These are phyloP conservation scores for Beauveria australis DNA, from an alignment of 2,329 filamentous ascomycete genomes.

Conservation along the genomic window DNA sequence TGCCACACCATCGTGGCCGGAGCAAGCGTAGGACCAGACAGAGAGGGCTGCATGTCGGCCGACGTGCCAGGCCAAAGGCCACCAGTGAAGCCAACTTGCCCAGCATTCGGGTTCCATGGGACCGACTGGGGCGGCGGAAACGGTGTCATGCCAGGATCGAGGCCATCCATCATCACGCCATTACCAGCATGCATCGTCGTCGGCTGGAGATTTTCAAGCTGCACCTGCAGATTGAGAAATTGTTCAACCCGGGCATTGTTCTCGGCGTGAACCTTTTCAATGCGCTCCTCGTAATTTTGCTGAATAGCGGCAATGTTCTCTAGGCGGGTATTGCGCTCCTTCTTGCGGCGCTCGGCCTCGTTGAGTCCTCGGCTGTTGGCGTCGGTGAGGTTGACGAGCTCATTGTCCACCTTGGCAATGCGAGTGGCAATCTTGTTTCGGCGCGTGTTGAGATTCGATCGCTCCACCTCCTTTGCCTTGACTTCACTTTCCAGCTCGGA, in stretches of 20 bases:
- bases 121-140: slow-evolving; percentile 6
- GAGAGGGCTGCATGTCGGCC: slow-evolving; percentile 24
- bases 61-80: slow-evolving; percentile 30
- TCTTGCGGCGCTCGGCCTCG: slow-evolving; percentile 52
- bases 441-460: slow-evolving; percentile 55
- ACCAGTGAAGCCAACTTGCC: slow-evolving; percentile 21
- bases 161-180: slow-evolving; percentile 24
- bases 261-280: slow-evolving; percentile 29
- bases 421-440: slow-evolving; percentile 64
- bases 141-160: slow-evolving; percentile 8
- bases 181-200: slow-evolving; percentile 25
- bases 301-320: slow-evolving; percentile 39
- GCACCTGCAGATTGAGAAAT: slow-evolving; percentile 22
- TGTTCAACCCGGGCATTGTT: slow-evolving; percentile 25
- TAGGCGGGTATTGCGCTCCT: slow-evolving; percentile 40
- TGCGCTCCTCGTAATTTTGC: slow-evolving; percentile 35
- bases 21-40: slow-evolving; percentile 17
- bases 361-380: slow-evolving; percentile 58
- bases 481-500: slow-evolving; percentile 53
- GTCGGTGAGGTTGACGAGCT: slow-evolving; percentile 61
- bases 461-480: slow-evolving; percentile 55
- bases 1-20: neutral
- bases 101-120: slow-evolving; percentile 24
- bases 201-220: slow-evolving; percentile 20
- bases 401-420: slow-evolving; percentile 63